phyloP scores from a whole-genome alignment of 768 basidiomycete species.

The Hypholoma fasciculare region DNA sequence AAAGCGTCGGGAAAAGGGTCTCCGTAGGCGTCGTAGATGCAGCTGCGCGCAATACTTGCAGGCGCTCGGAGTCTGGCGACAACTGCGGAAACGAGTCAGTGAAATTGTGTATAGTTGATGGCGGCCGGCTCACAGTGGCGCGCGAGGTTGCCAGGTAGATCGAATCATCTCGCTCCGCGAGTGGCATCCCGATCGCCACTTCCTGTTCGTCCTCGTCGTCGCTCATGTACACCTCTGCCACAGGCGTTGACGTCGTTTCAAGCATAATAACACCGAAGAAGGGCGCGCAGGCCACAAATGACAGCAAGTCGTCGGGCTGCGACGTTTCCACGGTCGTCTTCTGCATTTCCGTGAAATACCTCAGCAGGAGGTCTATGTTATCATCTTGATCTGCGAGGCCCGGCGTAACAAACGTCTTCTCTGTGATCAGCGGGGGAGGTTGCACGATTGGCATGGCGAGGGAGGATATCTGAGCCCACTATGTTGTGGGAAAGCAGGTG shows the following conservation, averaged over 20 bases:
- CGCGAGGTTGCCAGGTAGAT: constrained; percentile 8
- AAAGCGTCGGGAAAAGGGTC: background rate
- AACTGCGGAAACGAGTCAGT: background rate
- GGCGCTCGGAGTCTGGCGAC: background rate
- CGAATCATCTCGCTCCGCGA: background rate
- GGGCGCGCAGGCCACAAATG: constrained; percentile 35
- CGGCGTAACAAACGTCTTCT: constrained; percentile 13
- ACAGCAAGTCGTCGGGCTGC: constrained; percentile 37
- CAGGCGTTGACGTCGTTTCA: background rate
- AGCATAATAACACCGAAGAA: constrained; percentile 44
- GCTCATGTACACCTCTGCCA: background rate
- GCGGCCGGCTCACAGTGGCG: constrained; percentile 7
- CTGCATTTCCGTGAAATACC: constrained; percentile 42
- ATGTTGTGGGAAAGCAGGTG: background rate
- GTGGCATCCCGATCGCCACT: no score
- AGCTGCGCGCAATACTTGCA: background rate
- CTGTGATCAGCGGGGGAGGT: background rate
- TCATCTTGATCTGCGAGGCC: constrained; percentile 40
- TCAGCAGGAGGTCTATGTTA: constrained; percentile 31
- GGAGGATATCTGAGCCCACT: background rate
- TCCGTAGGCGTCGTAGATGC: background rate
- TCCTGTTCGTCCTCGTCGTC: constrained; percentile 1
- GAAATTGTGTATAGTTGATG: background rate
- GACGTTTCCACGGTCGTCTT: constrained; percentile 38
- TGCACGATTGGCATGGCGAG: constrained; percentile 6